These are phyloP conservation scores for Clohesyomyces aquaticus DNA, from an alignment of 495 filamentous ascomycete genomes.

Conservation along the genomic window DNA sequence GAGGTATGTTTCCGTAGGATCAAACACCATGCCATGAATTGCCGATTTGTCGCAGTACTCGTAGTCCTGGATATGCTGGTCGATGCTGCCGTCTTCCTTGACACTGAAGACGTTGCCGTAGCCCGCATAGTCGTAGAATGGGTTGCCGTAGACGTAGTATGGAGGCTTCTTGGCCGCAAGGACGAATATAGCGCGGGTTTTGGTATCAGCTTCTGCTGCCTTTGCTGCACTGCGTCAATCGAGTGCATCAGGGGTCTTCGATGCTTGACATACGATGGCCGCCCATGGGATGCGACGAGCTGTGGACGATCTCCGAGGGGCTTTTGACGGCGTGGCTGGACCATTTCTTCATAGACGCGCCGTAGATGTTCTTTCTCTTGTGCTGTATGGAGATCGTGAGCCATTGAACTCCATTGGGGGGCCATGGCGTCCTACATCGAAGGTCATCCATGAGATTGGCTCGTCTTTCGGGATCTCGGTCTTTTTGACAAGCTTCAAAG, in stretches of 20 bases:
- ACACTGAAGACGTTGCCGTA: constrained; percentile 79
- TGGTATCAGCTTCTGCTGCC: constrained; percentile 68
- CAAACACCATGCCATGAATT: constrained; percentile 89
- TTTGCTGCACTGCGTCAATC: constrained; percentile 54
- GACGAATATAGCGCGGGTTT: constrained; percentile 84
- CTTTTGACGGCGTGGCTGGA: constrained; percentile 75
- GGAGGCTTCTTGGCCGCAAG: constrained; percentile 75
- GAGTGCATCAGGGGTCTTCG: neutral
- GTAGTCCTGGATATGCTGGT: constrained; percentile 76
- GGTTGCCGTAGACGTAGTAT: constrained; percentile 81
- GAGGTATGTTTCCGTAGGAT: constrained; percentile 79
- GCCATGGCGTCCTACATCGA: constrained; percentile 61
- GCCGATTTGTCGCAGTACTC: constrained; percentile 72
- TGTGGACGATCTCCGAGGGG: constrained; percentile 77
- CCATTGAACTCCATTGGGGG: constrained; percentile 5
- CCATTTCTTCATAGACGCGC: constrained; percentile 88
- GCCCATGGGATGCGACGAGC: constrained; percentile 71
- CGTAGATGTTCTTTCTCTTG: constrained; percentile 79
- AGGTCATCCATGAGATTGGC: constrained; percentile 89
- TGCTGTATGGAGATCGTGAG: constrained; percentile 57
- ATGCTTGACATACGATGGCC: constrained; percentile 57
- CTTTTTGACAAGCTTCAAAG: constrained; percentile 71
- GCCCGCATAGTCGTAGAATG: constrained; percentile 83
- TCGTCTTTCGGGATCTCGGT: constrained; percentile 78
- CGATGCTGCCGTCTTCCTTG: constrained; percentile 62